Evolutionary conservation across 2,329 filamentous ascomycete genomes (phyloP).

Genomic region (Chrysoporthe deuterocubensis): DNA sequence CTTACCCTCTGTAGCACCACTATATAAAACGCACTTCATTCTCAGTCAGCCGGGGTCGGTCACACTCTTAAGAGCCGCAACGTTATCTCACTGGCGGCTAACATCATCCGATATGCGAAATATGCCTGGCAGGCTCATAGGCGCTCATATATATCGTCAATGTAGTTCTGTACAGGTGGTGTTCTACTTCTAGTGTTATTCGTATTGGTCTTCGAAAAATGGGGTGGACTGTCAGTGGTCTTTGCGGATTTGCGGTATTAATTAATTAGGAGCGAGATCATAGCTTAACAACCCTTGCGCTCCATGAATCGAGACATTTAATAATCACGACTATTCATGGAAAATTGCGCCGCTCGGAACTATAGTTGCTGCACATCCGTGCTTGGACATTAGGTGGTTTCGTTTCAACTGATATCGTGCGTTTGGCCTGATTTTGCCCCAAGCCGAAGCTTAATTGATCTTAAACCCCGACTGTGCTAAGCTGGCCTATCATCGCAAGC

Average conservation of each 20-base stretch:
- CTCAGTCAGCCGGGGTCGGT: no score
- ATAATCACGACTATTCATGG: neutral
- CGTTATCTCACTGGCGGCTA: no score
- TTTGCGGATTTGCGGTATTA: neutral
- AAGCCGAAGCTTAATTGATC: slow-evolving; percentile 9
- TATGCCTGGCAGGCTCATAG: neutral
- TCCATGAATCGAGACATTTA: neutral
- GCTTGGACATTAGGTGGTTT: slow-evolving; percentile 16
- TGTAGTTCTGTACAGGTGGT: neutral
- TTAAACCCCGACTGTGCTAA: neutral
- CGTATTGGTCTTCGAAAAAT: neutral
- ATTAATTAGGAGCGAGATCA: neutral
- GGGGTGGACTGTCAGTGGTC: neutral
- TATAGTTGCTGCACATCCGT: slow-evolving; percentile 19
- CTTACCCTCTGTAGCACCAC: no score
- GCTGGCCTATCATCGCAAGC: neutral
- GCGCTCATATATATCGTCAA: neutral
- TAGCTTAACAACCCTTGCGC: neutral
- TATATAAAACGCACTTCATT: no score
- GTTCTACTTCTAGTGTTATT: neutral
- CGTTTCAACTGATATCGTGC: slow-evolving; percentile 25
- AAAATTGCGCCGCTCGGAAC: neutral
- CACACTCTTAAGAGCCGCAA: no score
- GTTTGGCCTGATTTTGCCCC: slow-evolving; percentile 25
- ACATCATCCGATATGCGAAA: neutral